A percentile compares a stretch with the other conserved stretches of the same genome.
Conservation (phyloP, 1,139 yeast species). For the Magnusiomyces tetraspermus region DNA sequence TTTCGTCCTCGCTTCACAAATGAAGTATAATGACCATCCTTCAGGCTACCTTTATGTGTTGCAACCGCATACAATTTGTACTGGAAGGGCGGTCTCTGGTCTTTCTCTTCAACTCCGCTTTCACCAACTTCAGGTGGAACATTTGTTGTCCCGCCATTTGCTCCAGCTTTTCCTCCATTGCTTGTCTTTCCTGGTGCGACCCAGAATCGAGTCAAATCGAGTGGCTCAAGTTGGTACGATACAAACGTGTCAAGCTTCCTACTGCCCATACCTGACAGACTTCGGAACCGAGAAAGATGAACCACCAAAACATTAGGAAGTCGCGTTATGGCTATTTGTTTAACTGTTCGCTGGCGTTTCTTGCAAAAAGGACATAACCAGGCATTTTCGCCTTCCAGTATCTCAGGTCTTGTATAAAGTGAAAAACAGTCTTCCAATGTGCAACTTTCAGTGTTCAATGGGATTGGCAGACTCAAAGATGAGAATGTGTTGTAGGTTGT, state of each 20-base stretch:
- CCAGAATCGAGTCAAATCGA: conserved; percentile 76
- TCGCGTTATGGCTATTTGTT: conserved; percentile 59
- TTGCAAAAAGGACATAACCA: conserved; percentile 88
- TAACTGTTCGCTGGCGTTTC: conserved; percentile 54
- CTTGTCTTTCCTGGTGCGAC: conserved; percentile 37
- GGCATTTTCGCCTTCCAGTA: conserved; percentile 69
- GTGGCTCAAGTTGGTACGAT: conserved; percentile 42
- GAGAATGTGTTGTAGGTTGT: conserved; percentile 82
- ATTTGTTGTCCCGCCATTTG: too few species aligned
- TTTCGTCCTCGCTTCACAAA: conserved; percentile 58
- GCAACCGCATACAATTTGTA: conserved; percentile 79
- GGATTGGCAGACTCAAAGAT: conserved; percentile 66
- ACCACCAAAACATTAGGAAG: conserved; percentile 64
- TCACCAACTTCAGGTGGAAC: too few species aligned
- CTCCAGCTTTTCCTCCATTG: too few species aligned
- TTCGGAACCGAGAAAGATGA: conserved; percentile 70
- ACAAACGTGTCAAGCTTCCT: conserved; percentile 57
- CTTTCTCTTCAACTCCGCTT: conserved; percentile 41
- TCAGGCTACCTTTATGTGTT: conserved; percentile 73
- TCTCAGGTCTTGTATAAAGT: conserved; percentile 58
- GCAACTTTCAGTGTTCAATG: conserved; percentile 34
- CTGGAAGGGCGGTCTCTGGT: conserved; percentile 70
- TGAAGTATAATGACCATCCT: conserved; percentile 90
- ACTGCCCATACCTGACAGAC: conserved; percentile 31
- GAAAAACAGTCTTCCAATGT: conserved; percentile 56